Conservation (phyloP, 2,329 filamentous ascomycete species). For the Xylariaceae sp. region DNA sequence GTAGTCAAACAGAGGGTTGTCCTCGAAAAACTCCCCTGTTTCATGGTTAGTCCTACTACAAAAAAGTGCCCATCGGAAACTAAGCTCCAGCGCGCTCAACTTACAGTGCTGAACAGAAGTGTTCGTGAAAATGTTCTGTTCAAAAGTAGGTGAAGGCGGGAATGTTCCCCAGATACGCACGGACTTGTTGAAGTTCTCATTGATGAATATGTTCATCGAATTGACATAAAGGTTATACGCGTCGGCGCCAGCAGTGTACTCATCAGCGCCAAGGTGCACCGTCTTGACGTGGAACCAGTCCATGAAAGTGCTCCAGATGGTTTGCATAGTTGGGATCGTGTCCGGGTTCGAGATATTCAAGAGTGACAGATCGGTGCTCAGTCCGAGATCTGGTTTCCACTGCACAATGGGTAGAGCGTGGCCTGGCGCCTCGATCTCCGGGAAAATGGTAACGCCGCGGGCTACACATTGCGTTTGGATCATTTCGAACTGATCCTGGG, state of each 20-base stretch:
- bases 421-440: conserved; percentile 55
- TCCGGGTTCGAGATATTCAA: conserved; percentile 52
- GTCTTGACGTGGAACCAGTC: conserved; percentile 52
- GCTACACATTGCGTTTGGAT: conserved; percentile 48
- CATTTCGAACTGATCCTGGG: conserved; percentile 43
- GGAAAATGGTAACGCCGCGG: conserved; percentile 52
- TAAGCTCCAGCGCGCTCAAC: neutral
- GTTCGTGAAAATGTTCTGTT: conserved; percentile 38
- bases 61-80: neutral
- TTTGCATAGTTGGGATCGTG: conserved; percentile 47
- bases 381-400: conserved; percentile 52
- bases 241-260: conserved; percentile 42
- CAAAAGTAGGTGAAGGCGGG: conserved; percentile 36
- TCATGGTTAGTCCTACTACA: conserved; percentile 1
- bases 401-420: conserved; percentile 52
- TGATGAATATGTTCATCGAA: conserved; percentile 44
- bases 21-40: conserved; percentile 45
- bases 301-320: conserved; percentile 48
- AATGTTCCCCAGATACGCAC: conserved; percentile 54
- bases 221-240: conserved; percentile 51
- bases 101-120: conserved; percentile 48
- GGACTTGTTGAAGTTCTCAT: conserved; percentile 35
- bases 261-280: conserved; percentile 52
- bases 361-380: conserved; percentile 42
- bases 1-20: conserved; percentile 42